Percentiles rank a stretch among this genome's conserved stretches.
phyloP scores from a whole-genome alignment of 2,329 filamentous ascomycete genomes.

The Cladosporium sp. region DNA sequence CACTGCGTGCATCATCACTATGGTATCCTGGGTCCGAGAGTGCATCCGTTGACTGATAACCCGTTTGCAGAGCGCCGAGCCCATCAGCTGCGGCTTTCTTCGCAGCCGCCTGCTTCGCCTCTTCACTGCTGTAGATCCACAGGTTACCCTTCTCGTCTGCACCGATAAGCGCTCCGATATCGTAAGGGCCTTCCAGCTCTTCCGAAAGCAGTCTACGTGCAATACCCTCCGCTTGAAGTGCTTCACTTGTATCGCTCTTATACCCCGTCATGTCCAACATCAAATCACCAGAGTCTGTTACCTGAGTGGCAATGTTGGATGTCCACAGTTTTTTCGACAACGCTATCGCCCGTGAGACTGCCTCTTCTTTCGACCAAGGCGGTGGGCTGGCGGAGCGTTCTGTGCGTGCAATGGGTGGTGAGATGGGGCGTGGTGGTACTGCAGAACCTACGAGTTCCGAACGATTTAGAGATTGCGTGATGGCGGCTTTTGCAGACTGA shows the following conservation, averaged over 20 bases:
- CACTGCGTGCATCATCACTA: slow-evolving; percentile 72
- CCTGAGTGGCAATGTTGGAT: slow-evolving; percentile 87
- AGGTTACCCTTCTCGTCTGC: slow-evolving; percentile 94
- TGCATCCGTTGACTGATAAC: slow-evolving; percentile 69
- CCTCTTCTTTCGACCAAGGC: slow-evolving; percentile 69
- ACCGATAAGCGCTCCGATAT: slow-evolving; percentile 91
- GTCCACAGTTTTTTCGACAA: slow-evolving; percentile 84
- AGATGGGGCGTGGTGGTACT: slow-evolving; percentile 3
- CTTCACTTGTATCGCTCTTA: slow-evolving; percentile 90
- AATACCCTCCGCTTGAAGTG: slow-evolving; percentile 86
- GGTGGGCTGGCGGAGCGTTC: slow-evolving; percentile 72
- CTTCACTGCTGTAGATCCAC: slow-evolving; percentile 99
- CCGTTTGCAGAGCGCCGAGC: slow-evolving; percentile 53
- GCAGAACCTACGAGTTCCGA: slow-evolving; percentile 22
- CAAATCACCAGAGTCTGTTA: slow-evolving; percentile 90
- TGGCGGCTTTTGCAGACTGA: slow-evolving; percentile 43
- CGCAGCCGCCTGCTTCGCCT: slow-evolving; percentile 86
- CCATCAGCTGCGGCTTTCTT: slow-evolving; percentile 51
- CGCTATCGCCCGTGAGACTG: slow-evolving; percentile 76
- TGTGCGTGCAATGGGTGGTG: slow-evolving; percentile 23
- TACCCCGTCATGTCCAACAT: slow-evolving; percentile 99
- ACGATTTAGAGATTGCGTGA: slow-evolving; percentile 37
- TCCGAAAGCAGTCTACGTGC: slow-evolving; percentile 90
- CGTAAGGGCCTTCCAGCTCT: slow-evolving; percentile 90
- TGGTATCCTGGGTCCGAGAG: slow-evolving; percentile 93